A percentile compares a stretch with the other conserved stretches of the same genome.
These are phyloP conservation scores for Intubia oerlemansii DNA, from an alignment of 2,329 filamentous ascomycete genomes.

Conservation along the genomic window DNA sequence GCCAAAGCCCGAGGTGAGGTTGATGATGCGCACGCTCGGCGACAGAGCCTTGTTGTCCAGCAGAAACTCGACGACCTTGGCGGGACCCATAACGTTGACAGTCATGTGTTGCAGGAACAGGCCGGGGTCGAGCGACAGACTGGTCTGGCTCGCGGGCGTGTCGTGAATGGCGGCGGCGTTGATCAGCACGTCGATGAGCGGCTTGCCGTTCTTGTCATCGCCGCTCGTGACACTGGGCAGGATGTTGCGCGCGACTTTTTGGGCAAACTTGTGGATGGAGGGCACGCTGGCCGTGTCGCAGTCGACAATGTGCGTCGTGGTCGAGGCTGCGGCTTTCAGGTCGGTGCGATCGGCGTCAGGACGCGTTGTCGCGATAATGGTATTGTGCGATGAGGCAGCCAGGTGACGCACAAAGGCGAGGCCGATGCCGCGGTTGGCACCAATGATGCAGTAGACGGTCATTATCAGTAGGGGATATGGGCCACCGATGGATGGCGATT, in stretches of 20 bases:
- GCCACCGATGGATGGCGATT: background rate
- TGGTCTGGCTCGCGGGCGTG: constrained; percentile 13
- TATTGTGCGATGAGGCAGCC: constrained; percentile 9
- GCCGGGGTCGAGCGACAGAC: constrained; percentile 16
- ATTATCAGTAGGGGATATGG: constrained; percentile 9
- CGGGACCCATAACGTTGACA: constrained; percentile 24
- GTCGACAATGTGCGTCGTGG: constrained; percentile 10
- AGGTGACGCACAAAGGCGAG: constrained; percentile 14
- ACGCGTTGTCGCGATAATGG: constrained; percentile 11
- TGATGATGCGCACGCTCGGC: constrained; percentile 13
- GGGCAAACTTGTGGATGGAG: constrained; percentile 12
- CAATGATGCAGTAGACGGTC: constrained; percentile 14
- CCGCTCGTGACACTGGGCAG: no score
- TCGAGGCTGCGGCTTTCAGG: constrained; percentile 8
- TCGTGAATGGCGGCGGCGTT: constrained; percentile 17
- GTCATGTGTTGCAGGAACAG: constrained; percentile 18
- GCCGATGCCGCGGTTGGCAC: constrained; percentile 13
- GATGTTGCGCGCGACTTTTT: constrained; percentile 8
- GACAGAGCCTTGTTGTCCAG: constrained; percentile 10
- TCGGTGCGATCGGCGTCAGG: constrained; percentile 11
- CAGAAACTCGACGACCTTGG: constrained; percentile 20
- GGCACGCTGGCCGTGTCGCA: constrained; percentile 13
- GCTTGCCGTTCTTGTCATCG: constrained; percentile 12
- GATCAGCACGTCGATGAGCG: constrained; percentile 15
- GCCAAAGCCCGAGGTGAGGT: constrained; percentile 20